These are phyloP conservation scores for Solanum bulbocastanum DNA, from an alignment of 257 asterid species.

Conservation along the genomic window DNA sequence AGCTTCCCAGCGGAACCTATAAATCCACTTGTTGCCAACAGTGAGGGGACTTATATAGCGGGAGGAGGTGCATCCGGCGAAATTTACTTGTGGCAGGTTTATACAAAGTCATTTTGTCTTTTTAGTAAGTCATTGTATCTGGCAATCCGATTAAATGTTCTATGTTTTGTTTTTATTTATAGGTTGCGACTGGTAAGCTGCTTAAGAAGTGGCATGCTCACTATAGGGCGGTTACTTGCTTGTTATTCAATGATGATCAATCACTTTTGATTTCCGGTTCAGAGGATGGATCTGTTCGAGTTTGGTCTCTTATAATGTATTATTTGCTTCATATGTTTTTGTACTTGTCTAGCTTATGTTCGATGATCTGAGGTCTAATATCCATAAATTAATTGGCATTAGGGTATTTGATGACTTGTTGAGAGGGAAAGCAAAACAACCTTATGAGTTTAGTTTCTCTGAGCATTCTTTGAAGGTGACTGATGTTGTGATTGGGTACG, in stretches of 20 bases:
- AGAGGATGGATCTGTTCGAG: slow-evolving; percentile 91
- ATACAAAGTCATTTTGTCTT: not conserved
- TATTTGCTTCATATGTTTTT: not conserved
- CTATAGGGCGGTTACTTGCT: slow-evolving; percentile 70
- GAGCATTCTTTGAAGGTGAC: slow-evolving; percentile 80
- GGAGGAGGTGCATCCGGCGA: slow-evolving; percentile 87
- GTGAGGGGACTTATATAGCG: slow-evolving; percentile 64
- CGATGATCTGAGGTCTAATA: not conserved
- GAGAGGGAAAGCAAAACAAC: slow-evolving; percentile 42
- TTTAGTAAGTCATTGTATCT: not conserved
- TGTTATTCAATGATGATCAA: slow-evolving; percentile 72
- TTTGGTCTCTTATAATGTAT: slow-evolving; percentile 90
- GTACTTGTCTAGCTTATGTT: not conserved
- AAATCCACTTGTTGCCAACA: slow-evolving; percentile 51
- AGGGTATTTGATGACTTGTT: slow-evolving; percentile 76
- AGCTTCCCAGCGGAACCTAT: slow-evolving; percentile 78
- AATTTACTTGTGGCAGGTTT: slow-evolving; percentile 90
- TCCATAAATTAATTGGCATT: not conserved
- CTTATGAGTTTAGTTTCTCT: slow-evolving; percentile 65
- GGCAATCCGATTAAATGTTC: not conserved
- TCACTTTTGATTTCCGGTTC: slow-evolving; percentile 86
- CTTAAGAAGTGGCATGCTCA: slow-evolving; percentile 94
- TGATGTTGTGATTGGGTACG: slow-evolving; percentile 60
- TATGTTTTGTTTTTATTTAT: slow-evolving; percentile 3
- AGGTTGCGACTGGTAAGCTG: slow-evolving; percentile 77